phyloP scores from a whole-genome alignment of 2,329 filamentous ascomycete genomes.

The Hypoxylon sp. region DNA sequence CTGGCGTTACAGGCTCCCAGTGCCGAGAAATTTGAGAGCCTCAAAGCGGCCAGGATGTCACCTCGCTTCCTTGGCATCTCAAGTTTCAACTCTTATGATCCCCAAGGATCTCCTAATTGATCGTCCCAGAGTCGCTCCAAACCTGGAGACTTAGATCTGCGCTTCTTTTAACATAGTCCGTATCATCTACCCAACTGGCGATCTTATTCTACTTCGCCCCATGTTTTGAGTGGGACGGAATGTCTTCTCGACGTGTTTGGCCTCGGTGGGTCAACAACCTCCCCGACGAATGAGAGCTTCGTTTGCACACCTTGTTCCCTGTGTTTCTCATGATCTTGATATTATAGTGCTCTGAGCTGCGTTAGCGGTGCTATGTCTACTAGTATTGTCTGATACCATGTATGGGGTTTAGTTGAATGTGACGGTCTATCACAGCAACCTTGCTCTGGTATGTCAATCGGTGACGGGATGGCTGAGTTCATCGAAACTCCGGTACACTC shows the following conservation, averaged over 20 bases:
- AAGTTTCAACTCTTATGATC: constrained; percentile 38
- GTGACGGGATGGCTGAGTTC: constrained; percentile 24
- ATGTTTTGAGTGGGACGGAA: constrained; percentile 39
- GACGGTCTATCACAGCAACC: constrained; percentile 27
- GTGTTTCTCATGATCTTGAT: constrained; percentile 29
- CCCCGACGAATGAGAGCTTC: constrained; percentile 28
- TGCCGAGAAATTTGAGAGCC: constrained; percentile 34
- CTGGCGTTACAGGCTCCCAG: constrained; percentile 31
- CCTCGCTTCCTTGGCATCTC: constrained; percentile 39
- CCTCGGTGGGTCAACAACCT: constrained; percentile 33
- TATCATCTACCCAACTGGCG: constrained; percentile 44
- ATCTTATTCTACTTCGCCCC: constrained; percentile 41
- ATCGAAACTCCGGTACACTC: constrained; percentile 15
- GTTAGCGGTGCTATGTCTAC: constrained; percentile 23
- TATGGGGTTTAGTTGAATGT: constrained; percentile 27
- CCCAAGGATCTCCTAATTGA: constrained; percentile 42
- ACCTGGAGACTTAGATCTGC: constrained; percentile 33
- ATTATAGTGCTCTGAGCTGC: constrained; percentile 12
- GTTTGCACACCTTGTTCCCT: constrained; percentile 29
- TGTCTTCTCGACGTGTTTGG: constrained; percentile 35
- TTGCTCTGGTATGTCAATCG: constrained; percentile 24
- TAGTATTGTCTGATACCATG: constrained; percentile 17
- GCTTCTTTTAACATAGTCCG: constrained; percentile 29
- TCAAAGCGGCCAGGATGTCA: constrained; percentile 31
- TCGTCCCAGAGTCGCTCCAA: constrained; percentile 38